Conservation (phyloP, 441 rosid genomes). For the Erysimum cheiri region DNA sequence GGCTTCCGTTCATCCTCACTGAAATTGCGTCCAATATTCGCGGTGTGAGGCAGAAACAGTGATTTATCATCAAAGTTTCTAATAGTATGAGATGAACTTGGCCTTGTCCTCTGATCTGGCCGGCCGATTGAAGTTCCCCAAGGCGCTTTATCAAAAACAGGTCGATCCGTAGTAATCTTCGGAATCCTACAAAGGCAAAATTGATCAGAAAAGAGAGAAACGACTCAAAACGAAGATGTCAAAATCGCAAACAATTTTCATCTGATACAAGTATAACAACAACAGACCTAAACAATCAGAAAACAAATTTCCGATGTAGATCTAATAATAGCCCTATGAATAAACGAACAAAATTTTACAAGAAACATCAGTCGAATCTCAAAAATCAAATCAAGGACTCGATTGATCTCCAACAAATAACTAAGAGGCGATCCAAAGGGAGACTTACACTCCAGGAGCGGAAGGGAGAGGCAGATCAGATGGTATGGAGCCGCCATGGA, state of each 20-base stretch:
- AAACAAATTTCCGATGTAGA: conserved; percentile 12
- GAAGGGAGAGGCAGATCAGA: conserved; percentile 88
- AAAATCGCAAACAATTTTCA: conserved; percentile 17
- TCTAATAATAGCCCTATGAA: conserved; percentile 24
- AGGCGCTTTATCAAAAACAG: conserved; percentile 63
- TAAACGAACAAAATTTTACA: background rate
- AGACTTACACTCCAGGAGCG: conserved; percentile 87
- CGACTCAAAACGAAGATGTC: conserved; percentile 11
- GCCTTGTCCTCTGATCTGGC: conserved; percentile 65
- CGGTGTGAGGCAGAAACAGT: conserved; percentile 59
- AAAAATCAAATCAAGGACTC: conserved; percentile 18
- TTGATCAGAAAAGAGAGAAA: background rate
- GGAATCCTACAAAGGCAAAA: conserved; percentile 46
- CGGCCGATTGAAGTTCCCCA: conserved; percentile 69
- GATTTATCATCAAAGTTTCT: conserved; percentile 82
- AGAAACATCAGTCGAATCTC: conserved; percentile 24
- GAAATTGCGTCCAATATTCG: conserved; percentile 73
- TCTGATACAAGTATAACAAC: background rate
- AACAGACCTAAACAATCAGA: conserved; percentile 26
- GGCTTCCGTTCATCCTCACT: conserved; percentile 91
- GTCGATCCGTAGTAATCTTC: conserved; percentile 61
- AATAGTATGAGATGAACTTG: conserved; percentile 61
- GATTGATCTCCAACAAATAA: conserved; percentile 28
- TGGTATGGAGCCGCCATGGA: conserved; percentile 92
- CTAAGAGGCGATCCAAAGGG: conserved; percentile 32